Conservation (phyloP, 768 basidiomycete genomes). For the Tulasnella sp. region DNA sequence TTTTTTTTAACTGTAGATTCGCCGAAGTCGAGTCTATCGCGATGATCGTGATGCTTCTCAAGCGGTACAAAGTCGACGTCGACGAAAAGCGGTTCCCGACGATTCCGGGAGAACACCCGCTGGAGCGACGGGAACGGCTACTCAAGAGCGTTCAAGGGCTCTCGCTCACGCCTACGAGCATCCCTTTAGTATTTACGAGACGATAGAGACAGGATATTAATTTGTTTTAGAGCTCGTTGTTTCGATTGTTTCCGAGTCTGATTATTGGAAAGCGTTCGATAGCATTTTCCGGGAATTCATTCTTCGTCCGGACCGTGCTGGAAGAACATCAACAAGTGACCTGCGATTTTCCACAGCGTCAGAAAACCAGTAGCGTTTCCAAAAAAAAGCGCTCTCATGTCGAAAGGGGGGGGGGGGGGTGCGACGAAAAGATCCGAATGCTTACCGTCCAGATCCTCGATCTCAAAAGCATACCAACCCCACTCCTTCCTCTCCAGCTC, state of each 20-base stretch:
- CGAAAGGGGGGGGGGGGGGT: no score
- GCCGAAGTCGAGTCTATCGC: slow-evolving; percentile 4
- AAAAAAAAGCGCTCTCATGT: not conserved
- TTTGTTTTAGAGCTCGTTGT: no score
- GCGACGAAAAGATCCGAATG: not conserved
- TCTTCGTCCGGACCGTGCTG: not conserved
- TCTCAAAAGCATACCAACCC: not conserved
- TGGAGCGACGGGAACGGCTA: slow-evolving; percentile 2
- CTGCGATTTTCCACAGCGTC: not conserved
- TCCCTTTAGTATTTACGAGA: slow-evolving; percentile 3
- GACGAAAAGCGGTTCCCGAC: not conserved
- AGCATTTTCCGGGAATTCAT: not conserved
- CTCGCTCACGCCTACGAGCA: not conserved
- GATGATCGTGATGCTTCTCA: not conserved
- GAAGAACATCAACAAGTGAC: not conserved
- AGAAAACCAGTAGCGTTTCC: not conserved
- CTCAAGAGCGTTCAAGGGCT: not conserved
- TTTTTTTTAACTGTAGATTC: not conserved
- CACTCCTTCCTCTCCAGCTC: not conserved
- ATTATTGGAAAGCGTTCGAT: not conserved
- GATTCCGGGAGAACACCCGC: not conserved
- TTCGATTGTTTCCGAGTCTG: not conserved
- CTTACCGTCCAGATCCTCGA: not conserved
- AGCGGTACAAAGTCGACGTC: not conserved
- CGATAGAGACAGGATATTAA: not conserved